Base-by-base conservation (phyloP, 257 asterid species). In the Fraxinus excelsior region DNA sequence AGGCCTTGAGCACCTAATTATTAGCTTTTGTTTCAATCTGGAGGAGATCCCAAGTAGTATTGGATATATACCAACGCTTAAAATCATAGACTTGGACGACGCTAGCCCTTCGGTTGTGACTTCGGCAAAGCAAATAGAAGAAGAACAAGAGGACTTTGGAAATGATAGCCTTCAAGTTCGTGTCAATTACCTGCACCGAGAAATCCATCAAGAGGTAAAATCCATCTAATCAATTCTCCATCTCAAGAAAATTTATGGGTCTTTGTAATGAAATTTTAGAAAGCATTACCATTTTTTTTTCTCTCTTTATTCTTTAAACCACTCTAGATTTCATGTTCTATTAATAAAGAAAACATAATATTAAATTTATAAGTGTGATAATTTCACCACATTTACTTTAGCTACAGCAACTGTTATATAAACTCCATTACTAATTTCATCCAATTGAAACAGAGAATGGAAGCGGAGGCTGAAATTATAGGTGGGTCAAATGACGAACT, bases 21-120 rank as follows among this genome's bases (percentile, higher is more conserved):
- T 80, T 62, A 0, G 23, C 3, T 23, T 1, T 1, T 80, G 83
- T 62, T 1, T 5, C 31, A 4, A 32, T 29, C 38, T 80, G 42
- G 70, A 70, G 74, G 80, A 80, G 69, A 80, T 80, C 23, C 83
- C 83, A 7, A 26, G 37, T 7, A 29, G 71, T 29, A 29, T 80
- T 25, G 83, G 80, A 25, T 49, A 75, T 12, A 58, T 66, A 12
- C 31, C 74, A 2, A 75, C 77, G 2, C 76, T 75, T 68, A 19
- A 67, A 37, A 14, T 23, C 32, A 68, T 73, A 26, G 64, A 40
- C 23, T 37, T 79, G 71, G 23, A 31, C 38, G 37, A 14, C 9
- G 23, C 78, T 34, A 23, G 71, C 26, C 16, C 31, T 9, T 26
- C 77, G 16, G 56, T 40, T 29, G n/a, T 44, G 29, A 37, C 0